Base-by-base conservation (phyloP, 768 basidiomycete genomes). In the Lactarius sp. region DNA sequence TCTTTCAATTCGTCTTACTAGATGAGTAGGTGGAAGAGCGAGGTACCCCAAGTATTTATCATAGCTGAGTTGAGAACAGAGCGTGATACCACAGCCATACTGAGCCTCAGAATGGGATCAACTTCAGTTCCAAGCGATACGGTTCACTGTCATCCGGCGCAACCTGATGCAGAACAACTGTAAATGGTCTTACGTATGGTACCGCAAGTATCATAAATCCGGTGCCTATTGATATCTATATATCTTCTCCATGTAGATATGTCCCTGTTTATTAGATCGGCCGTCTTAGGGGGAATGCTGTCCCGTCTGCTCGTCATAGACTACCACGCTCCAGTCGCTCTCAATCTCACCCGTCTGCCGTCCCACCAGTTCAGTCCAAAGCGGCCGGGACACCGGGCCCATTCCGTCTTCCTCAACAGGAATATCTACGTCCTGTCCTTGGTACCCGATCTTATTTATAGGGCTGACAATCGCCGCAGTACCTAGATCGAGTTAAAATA, bases 301-400 rank as follows among this genome's bases (percentile, higher is more conserved):
- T 13, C 20, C 22, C 10, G 33, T 10, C 31, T 41, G 10, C 49
- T 56, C 54, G 16, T 69, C 61, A 39, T 39, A 18, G 31, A 73
- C 74, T n/a, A 76, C 66, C 20, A 77, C 75, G 61, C 73, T 75
- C 79, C 79, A 80, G 53, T 76, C 74, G 56, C 77, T 77, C 51
- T 73, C 73, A 50, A 78, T 74, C 61, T 72, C 71, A n/a, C 79
- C 79, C 56, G 74, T 73, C 70, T 81, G 79, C 41, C 79, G 75
- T 31, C 72, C 76, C 22, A 72, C 68, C 53, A 81, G 74, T 56
- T 75, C 73, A 52, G 71, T 71, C 54, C 76, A 70, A 51, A 79
- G 70, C 4, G 73, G 73, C 63, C 75, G 71, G 3, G 78, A 76
- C 54, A 80, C 72, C 12, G 72, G 70, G 1, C 79, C 79, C 65